phyloP scores from a whole-genome alignment of 2,329 filamentous ascomycete species.

The Bipolaris sorokiniana region DNA sequence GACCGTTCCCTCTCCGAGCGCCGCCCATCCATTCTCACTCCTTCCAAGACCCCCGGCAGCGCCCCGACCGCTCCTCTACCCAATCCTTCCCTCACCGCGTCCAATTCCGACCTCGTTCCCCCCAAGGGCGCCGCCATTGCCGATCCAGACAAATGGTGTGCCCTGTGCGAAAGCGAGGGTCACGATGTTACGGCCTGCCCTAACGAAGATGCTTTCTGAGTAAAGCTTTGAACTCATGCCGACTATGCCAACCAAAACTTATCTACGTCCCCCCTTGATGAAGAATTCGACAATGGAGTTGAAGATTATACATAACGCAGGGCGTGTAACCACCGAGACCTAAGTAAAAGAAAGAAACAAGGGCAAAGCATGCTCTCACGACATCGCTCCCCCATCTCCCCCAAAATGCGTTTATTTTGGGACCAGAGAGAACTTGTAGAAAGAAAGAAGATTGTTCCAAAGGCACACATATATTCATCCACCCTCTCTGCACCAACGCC shows the following conservation, averaged over 20 bases:
- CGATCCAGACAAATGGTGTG: conserved; percentile 93
- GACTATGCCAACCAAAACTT: background rate
- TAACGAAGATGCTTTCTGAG: conserved; percentile 75
- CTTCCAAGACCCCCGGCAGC: conserved; percentile 44
- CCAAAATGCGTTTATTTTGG: too few species aligned
- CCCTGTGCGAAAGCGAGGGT: conserved; percentile 92
- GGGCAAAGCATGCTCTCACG: too few species aligned
- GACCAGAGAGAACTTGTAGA: background rate
- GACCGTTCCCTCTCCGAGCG: conserved; percentile 40
- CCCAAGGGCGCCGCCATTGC: conserved; percentile 42
- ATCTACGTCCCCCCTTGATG: too few species aligned
- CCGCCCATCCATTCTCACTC: conserved; percentile 37
- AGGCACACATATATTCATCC: background rate
- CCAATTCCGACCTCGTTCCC: conserved; percentile 41
- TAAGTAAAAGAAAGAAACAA: background rate
- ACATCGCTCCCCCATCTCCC: too few species aligned
- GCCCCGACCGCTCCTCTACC: conserved; percentile 46
- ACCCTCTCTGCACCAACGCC: too few species aligned
- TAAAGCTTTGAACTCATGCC: background rate
- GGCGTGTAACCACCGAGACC: background rate
- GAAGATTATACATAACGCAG: background rate
- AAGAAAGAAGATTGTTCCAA: background rate
- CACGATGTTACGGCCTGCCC: conserved; percentile 96
- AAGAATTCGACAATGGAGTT: too few species aligned
- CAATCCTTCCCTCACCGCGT: conserved; percentile 38